Evolutionary conservation across 1,139 yeast species (phyloP), one percentile per base, ranked within the genome.

Genomic region (Suzukiozyma palmioleophila): DNA sequence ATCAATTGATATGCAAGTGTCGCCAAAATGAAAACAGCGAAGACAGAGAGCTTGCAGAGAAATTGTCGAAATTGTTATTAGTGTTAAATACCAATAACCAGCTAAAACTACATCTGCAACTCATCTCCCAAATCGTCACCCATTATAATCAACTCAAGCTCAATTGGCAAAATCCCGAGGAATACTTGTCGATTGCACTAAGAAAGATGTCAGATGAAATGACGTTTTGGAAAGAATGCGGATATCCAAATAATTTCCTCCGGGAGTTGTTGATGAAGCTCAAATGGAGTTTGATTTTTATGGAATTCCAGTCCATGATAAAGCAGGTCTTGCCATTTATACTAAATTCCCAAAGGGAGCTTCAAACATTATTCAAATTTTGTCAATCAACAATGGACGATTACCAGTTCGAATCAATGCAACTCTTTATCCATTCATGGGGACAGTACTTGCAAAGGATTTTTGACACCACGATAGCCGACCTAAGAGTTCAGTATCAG

Each of bases 261-360:
- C 47, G 54, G 6, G 44, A 44, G 1, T 43, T 67, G 22, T 43
- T 56, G 14, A 32, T 41, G 10, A 53, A 54, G 34, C 48, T 66
- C 15, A 57, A 57, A 26, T 69, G 73, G 73, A 41, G 33, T 12
- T 48, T 59, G 35, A 49, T 68, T 1, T 65, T 68, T 37, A 44
- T 43, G 7, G 59, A 64, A 36, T 61, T 65, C 32, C 51, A 46
- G 31, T 39, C 43, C 6, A 42, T 58, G 3, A 42, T 63, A 6
- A 28, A 43, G 5, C 41, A 40, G 1, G 48, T 57, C 2, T 42
- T 65, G 10, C 60, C 64, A 0, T 18, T 30, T 35, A 38, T 64
- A 28, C 32, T 63, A 9, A 18, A 39, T 8, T 42, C 50, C 2
- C 43, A 46, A 2, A 46, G 39, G 12, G 55, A 55, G 35, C 45